Evolutionary conservation across 2,329 filamentous ascomycete species (phyloP), one percentile per base, ranked within the genome.

Genomic region (Neofusicoccum ribis): DNA sequence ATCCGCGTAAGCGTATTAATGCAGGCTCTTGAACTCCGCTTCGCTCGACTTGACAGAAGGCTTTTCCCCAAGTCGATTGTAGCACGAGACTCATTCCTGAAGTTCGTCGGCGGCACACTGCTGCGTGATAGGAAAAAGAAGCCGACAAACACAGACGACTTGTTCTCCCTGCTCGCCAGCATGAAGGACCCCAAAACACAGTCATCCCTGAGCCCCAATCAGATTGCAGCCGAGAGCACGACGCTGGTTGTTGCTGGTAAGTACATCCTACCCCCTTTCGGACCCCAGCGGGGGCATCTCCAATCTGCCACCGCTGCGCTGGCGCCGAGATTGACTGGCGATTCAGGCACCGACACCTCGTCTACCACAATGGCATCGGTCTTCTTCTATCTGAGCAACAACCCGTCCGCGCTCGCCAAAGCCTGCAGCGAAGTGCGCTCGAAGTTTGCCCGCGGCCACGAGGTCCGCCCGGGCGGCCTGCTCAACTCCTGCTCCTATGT

Each of bases 181-280:
- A 78, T 81, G 60, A 78, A 79, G 69, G 78, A 85, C 69, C 77
- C 79, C 2, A 74, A 82, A 67, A 80, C 80, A 17, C 76, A 79
- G 65, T 71, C 78, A 46, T 74, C 79, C 62, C 77, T 82, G 72
- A 75, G 75, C 68, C 73, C 77, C 72, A 73, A 78, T 60, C 82
- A 84, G 69, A 68, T 84, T 17, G 82, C 80, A 76, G 79, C 78
- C 67, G 82, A 85, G 68, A 81, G 78, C 41, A 80, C 82, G 60
- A 72, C 82, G 4, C 69, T 84, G 31, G 83, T 84, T 65, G 81
- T 83, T 49, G 82, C 82, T 15, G 46, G 46, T 49, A 20, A 49
- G 46, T 1, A 27, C 17, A 9, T 49, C 27, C 7, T 11, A 9
- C 46, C n/a, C 15, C 39, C 46, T 20, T n/a, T 27, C 17, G 11